Base-by-base conservation (phyloP, 768 basidiomycete genomes). In the Cantharellus anzutake region DNA sequence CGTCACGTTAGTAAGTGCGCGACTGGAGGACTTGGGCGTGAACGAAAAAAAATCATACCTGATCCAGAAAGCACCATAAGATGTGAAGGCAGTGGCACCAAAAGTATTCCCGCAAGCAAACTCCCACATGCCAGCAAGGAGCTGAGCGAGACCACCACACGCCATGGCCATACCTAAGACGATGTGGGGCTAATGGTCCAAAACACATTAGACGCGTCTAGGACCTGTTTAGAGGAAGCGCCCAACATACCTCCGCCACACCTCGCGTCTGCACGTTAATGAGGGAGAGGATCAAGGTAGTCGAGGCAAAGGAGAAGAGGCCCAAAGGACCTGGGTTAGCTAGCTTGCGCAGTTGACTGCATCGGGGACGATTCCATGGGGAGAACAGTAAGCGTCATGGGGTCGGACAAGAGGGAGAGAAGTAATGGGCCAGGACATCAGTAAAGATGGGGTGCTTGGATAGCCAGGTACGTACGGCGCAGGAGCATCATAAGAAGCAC, bases 61-160 rank as follows among this genome's bases (percentile, higher is more conserved):
- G 52, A 91, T 73, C 88, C 88, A 55, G 52, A 55, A 55, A 35
- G 11, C 52, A 34, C 52, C 52, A 34, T 55, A 55, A 35, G 52
- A 55, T 11, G 52, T 7, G 52, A 55, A 55, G 52, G 52, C 52
- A 55, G 52, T 55, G 52, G 52, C 52, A 55, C 52, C 52, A 35
- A 55, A 55, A 35, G 52, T 55, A 35, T 55, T 55, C 7, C 52
- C 52, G 7, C 7, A 55, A 11, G 34, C 52, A 35, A 55, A 55
- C 70, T 83, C 82, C 87, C 87, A 90, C 83, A 91, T 88, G 48
- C 91, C 91, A 40, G 89, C 90, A 42, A 92, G 72, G 53, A 93
- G 74, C 68, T 93, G 91, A 7, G 76, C 82, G 39, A 92, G 80
- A 61, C 91, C 91, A 63, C 90, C 91, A 62, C 79, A 79, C 70